phyloP scores from a whole-genome alignment of 208 protist species.

The Trypanosoma theileri region DNA sequence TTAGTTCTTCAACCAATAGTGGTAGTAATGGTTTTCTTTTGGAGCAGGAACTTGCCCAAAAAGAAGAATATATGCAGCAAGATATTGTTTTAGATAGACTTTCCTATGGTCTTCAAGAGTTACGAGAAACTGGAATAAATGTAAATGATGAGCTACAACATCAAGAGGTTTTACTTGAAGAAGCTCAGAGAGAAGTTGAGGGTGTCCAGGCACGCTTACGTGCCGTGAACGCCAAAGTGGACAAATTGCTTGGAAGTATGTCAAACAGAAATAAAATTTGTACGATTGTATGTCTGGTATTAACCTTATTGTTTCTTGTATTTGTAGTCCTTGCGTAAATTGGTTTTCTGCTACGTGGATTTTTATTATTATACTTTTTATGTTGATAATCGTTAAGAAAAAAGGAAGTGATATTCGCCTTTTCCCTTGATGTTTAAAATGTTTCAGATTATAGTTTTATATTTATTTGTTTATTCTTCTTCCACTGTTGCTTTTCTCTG shows the following conservation, averaged over 20 bases:
- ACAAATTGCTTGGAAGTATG: slow-evolving; percentile 82
- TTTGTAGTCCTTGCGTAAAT: slow-evolving; percentile 17
- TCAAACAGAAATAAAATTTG: slow-evolving; percentile 84
- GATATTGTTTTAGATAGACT: slow-evolving; percentile 78
- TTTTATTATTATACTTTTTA: slow-evolving; percentile 49
- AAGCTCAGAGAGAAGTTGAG: slow-evolving; percentile 64
- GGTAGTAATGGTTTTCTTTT: slow-evolving; percentile 52
- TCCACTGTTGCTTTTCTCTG: not conserved
- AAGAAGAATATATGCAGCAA: slow-evolving; percentile 62
- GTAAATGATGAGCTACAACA: slow-evolving; percentile 74
- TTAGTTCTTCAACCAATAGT: not conserved
- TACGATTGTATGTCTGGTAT: slow-evolving; percentile 41
- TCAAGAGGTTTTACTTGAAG: slow-evolving; percentile 67
- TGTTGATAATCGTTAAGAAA: not conserved
- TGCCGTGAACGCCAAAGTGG: slow-evolving; percentile 75
- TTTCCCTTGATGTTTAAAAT: too few species aligned
- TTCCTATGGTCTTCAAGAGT: slow-evolving; percentile 69
- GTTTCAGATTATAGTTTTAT: not conserved
- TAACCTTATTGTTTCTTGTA: slow-evolving; percentile 17
- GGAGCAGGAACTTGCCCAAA: slow-evolving; percentile 56
- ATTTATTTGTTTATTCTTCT: not conserved
- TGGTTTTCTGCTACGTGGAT: slow-evolving; percentile 18
- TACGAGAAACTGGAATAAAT: slow-evolving; percentile 75
- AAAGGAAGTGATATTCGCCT: not conserved
- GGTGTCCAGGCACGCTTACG: slow-evolving; percentile 66